phyloP scores from a whole-genome alignment of 768 basidiomycete species.

The Amanita inopinata region DNA sequence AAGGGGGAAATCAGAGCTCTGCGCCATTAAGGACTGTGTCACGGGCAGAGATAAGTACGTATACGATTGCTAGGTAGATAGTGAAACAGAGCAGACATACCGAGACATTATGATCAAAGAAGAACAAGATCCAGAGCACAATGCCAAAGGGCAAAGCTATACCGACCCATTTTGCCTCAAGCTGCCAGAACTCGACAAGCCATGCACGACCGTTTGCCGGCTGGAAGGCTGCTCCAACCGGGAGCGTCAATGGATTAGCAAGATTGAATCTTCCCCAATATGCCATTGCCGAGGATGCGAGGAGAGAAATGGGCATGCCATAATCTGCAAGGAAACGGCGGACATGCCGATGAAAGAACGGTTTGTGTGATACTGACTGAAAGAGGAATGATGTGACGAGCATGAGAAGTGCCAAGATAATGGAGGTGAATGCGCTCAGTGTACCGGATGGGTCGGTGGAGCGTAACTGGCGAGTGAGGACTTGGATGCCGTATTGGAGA shows the following conservation, averaged over 20 bases:
- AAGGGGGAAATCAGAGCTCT: slow-evolving; percentile 81
- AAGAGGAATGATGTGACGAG: slow-evolving; percentile 68
- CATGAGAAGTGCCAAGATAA: slow-evolving; percentile 73
- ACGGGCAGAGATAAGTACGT: neutral
- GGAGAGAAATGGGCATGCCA: slow-evolving; percentile 81
- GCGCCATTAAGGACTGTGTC: slow-evolving; percentile 78
- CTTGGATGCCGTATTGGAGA: slow-evolving; percentile 82
- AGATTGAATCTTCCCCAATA: slow-evolving; percentile 77
- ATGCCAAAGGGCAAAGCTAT: slow-evolving; percentile 86
- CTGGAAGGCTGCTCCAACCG: slow-evolving; percentile 57
- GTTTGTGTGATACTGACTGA: slow-evolving; percentile 48
- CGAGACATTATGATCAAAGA: slow-evolving; percentile 93
- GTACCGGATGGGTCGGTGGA: slow-evolving; percentile 22
- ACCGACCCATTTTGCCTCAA: slow-evolving; percentile 83
- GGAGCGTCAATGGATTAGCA: slow-evolving; percentile 55
- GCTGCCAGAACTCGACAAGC: slow-evolving; percentile 84
- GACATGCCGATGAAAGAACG: slow-evolving; percentile 64
- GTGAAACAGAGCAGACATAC: slow-evolving; percentile 42
- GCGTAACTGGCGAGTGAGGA: slow-evolving; percentile 67
- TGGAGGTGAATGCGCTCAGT: slow-evolving; percentile 48
- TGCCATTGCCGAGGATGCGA: slow-evolving; percentile 67
- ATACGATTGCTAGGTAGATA: neutral
- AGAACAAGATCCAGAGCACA: slow-evolving; percentile 84
- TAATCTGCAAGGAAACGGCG: slow-evolving; percentile 78
- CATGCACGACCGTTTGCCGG: slow-evolving; percentile 67